These are phyloP conservation scores for Penicillium decumbens DNA, from an alignment of 2,329 filamentous ascomycete species.

Conservation along the genomic window DNA sequence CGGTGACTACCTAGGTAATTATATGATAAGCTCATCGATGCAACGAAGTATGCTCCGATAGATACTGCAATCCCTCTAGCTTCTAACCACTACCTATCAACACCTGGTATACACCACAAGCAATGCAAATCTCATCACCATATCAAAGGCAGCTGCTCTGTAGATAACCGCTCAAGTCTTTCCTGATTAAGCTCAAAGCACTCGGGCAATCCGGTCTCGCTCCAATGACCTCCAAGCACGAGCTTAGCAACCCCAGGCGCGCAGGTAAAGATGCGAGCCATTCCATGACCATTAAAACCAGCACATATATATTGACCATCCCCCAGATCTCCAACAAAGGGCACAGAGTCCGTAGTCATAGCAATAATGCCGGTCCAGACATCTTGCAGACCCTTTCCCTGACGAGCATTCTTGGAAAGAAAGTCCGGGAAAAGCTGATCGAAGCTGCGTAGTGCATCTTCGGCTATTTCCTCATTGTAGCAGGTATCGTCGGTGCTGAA, in stretches of 20 bases:
- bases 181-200: constrained; percentile 35
- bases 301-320: constrained; percentile 48
- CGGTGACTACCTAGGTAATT: too few relatives aligned
- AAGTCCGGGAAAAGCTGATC: constrained; percentile 32
- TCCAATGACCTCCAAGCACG: constrained; percentile 38
- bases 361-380: constrained; percentile 48
- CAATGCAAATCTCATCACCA: constrained; percentile 10
- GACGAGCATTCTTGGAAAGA: constrained; percentile 10
- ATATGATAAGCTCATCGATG: too few relatives aligned
- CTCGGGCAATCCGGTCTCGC: constrained; percentile 36
- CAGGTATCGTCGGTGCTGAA: constrained; percentile 40
- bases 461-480: constrained; percentile 40
- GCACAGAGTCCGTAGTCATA: constrained; percentile 47
- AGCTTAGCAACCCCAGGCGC: constrained; percentile 45
- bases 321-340: constrained; percentile 44
- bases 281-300: constrained; percentile 49
- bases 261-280: constrained; percentile 48
- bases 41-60: too few relatives aligned
- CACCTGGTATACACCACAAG: too few relatives aligned
- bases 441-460: constrained; percentile 38
- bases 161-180: constrained; percentile 19
- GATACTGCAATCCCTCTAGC: too few relatives aligned
- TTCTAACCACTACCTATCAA: too few relatives aligned
- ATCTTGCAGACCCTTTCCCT: constrained; percentile 46
- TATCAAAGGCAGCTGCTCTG: constrained; percentile 16